Percentiles rank a stretch among this genome's conserved stretches.
Evolutionary conservation across 345 rosid genomes (phyloP).

Genomic region (Populus nigra): DNA sequence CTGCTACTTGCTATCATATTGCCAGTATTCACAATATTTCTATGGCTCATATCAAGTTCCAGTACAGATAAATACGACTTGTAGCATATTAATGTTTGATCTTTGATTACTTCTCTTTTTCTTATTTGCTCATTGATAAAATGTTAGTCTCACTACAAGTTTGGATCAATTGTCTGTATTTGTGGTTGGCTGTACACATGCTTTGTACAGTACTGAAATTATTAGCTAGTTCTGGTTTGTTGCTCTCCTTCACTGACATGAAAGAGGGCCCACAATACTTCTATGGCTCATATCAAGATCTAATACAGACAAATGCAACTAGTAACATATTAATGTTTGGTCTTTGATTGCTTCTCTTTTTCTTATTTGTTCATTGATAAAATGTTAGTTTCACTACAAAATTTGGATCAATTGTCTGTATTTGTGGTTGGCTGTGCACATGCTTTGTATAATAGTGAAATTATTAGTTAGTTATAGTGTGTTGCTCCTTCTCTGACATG

Average conservation of each 20-base stretch:
- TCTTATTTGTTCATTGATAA: neutral
- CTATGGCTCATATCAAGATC: neutral
- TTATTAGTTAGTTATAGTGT: too few species aligned
- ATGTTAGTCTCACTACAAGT: neutral
- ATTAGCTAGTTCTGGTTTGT: too few species aligned
- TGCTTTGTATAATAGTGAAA: neutral
- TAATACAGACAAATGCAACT: neutral
- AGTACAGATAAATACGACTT: neutral
- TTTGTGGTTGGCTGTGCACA: neutral
- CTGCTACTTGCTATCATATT: neutral
- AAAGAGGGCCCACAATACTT: too few species aligned
- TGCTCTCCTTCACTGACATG: too few species aligned
- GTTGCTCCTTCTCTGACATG: too few species aligned
- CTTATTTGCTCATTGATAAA: neutral
- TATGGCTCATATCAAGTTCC: neutral
- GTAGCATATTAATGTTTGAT: neutral
- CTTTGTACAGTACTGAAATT: neutral
- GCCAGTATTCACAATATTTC: neutral
- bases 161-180: neutral
- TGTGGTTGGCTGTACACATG: neutral
- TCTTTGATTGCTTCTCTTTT: neutral
- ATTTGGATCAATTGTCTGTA: neutral
- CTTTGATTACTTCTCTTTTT: neutral
- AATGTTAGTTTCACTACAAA: neutral
- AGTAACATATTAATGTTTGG: neutral